Evolutionary conservation across 768 basidiomycete genomes (phyloP).

Genomic region (Butyriboletus loyo): DNA sequence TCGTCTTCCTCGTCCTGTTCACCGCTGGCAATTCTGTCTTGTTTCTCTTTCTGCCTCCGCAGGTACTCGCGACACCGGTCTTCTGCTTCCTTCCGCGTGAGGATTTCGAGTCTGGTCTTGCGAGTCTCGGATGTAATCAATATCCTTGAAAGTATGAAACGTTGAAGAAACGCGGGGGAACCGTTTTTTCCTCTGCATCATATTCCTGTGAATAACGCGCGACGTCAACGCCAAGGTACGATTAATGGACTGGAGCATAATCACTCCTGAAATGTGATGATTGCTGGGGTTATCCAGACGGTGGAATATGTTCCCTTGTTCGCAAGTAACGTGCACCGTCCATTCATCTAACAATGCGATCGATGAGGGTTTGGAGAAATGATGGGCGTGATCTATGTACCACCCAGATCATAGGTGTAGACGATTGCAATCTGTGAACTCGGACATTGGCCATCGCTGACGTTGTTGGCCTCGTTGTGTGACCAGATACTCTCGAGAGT

Average conservation of each 20-base stretch:
- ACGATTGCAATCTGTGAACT: constrained; percentile 23
- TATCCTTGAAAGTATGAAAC: constrained; percentile 24
- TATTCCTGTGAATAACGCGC: constrained; percentile 12
- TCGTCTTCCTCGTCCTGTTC: constrained; percentile 4
- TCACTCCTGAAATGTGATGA: background rate
- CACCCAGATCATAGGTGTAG: constrained; percentile 24
- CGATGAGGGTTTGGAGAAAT: background rate
- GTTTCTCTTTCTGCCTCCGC: constrained; percentile 4
- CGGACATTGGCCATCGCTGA: constrained; percentile 23
- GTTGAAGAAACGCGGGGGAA: constrained; percentile 19
- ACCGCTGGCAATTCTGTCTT: constrained; percentile 6
- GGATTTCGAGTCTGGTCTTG: constrained; percentile 22
- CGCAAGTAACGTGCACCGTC: constrained; percentile 27
- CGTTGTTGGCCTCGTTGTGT: constrained; percentile 14
- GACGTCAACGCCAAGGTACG: background rate
- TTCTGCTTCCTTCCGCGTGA: constrained; percentile 18
- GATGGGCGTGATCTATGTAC: background rate
- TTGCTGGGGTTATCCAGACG: constrained; percentile 9
- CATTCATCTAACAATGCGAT: constrained; percentile 17
- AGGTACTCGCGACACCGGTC: constrained; percentile 2
- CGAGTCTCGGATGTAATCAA: constrained; percentile 21
- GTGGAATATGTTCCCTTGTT: constrained; percentile 11
- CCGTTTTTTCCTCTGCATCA: constrained; percentile 21
- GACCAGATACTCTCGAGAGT: constrained; percentile 27
- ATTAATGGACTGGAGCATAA: background rate